Evolutionary conservation across 1,139 yeast species (phyloP), one percentile per base, ranked within the genome.

Genomic region (Yamadazyma blattariae): DNA sequence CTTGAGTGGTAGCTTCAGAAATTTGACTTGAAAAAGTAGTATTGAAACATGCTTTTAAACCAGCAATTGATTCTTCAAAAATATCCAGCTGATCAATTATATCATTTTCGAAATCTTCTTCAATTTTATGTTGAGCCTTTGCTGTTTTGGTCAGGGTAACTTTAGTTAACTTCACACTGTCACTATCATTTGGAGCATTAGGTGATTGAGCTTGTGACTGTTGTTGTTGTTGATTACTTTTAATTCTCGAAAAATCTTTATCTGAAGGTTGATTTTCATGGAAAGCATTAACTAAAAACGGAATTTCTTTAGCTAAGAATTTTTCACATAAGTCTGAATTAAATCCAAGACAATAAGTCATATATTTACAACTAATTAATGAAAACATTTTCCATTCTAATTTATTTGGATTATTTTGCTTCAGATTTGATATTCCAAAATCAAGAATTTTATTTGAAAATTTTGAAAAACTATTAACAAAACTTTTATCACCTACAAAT

Each of bases 401-500:
- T 29, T 50, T 52, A 46, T 67, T 69, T 11, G 78, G 71, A 42
- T 57, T 48, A 1, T 29, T 13, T 5, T 26, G 25, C 6, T 47
- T 49, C 34, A 50, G 46, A 20, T 46, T 44, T 9, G 44, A 40
- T 5, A 34, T 30, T 26, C 56, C 57, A 9, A 47, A 42, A 15
- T 54, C 48, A 16, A 75, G 56, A 38, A 75, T 59, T 9, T 45
- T 44, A 21, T 61, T 60, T 10, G 71, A 56, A 28, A 83, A 62
- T 7, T 48, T 46, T 24, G 70, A 57, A 48, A 85, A 76, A 26
- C 64, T 52, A 41, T 67, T 64, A 10, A 82, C 74, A 48, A 85
- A 82, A 14, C 59, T 69, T 26, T 75, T 63, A 57, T 87, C 92
- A 26, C 95, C 95, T 13, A 81, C 70, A 48, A 87, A 80, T 32